Evolutionary conservation across 106 monocot species (phyloP).

Genomic region (Vanilla planifolia): DNA sequence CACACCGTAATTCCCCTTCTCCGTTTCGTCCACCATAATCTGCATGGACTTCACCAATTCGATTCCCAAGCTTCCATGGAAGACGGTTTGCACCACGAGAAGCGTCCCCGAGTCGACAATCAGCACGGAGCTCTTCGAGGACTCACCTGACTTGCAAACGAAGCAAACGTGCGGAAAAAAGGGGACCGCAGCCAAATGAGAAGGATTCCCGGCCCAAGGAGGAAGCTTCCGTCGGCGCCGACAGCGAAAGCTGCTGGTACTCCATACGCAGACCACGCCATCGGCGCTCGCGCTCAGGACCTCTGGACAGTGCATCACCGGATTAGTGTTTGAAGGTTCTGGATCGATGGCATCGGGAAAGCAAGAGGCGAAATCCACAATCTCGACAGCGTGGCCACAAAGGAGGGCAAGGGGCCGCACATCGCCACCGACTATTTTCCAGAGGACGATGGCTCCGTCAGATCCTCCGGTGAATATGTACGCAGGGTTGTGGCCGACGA

Average conservation of each 20-base stretch:
- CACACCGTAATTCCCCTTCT: constrained; percentile 16
- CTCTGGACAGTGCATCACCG: constrained; percentile 3
- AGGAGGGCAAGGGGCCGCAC: constrained; percentile 22
- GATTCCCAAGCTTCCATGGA: constrained; percentile 36
- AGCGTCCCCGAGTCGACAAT: constrained; percentile 56
- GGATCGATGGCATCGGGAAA: constrained; percentile 5
- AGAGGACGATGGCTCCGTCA: constrained; percentile 78
- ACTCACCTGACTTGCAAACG: constrained; percentile 23
- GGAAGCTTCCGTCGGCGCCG: constrained; percentile 61
- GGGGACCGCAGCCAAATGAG: constrained; percentile 22
- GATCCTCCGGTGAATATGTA: constrained; percentile 73
- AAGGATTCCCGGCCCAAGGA: constrained; percentile 52
- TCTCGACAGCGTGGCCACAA: constrained; percentile 39
- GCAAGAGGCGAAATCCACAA: constrained; percentile 27
- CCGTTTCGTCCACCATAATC: constrained; percentile 12
- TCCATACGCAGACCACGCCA: constrained; percentile 75
- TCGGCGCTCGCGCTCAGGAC: constrained; percentile 59
- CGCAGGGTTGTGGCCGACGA: constrained; percentile 16
- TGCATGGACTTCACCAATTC: constrained; percentile 31
- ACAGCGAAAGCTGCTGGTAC: constrained; percentile 42
- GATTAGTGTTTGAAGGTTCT: constrained; percentile 6
- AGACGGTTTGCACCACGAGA: constrained; percentile 41
- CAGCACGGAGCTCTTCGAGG: constrained; percentile 31
- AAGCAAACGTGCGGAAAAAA: constrained; percentile 34
- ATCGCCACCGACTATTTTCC: constrained; percentile 23